phyloP scores from a whole-genome alignment of 2,329 filamentous ascomycete genomes.

The Didymella keratinophila region DNA sequence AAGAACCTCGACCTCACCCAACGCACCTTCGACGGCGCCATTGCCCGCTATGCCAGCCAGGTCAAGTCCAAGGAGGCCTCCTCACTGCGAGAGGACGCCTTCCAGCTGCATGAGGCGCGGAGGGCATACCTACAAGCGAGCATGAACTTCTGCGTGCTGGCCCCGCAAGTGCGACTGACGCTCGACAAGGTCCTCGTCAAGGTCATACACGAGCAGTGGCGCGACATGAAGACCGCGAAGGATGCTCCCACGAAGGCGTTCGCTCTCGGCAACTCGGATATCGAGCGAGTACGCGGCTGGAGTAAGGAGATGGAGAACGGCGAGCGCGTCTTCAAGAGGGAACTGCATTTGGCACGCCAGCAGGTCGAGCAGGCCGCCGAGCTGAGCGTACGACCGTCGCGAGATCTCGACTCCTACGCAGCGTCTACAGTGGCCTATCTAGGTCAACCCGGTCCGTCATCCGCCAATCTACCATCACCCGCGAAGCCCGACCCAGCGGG shows the following conservation, averaged over 20 bases:
- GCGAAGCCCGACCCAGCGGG: conserved; percentile 61
- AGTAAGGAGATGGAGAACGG: conserved; percentile 90
- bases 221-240: conserved; percentile 77
- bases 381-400: conserved; percentile 75
- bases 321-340: conserved; percentile 82
- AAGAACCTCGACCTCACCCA: conserved; percentile 80
- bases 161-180: conserved; percentile 82
- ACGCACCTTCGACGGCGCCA: conserved; percentile 80
- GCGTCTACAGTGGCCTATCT: conserved; percentile 89
- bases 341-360: conserved; percentile 79
- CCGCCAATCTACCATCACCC: conserved; percentile 55
- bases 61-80: conserved; percentile 95
- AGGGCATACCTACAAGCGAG: conserved; percentile 90
- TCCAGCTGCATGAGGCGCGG: conserved; percentile 90
- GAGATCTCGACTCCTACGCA: conserved; percentile 92
- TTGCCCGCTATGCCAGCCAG: conserved; percentile 83
- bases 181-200: conserved; percentile 87
- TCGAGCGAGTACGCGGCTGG: conserved; percentile 93
- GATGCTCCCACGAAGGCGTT: conserved; percentile 70
- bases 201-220: conserved; percentile 86
- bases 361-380: conserved; percentile 83
- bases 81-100: conserved; percentile 90
- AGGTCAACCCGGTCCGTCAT: conserved; percentile 68
- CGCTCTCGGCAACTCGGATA: conserved; percentile 75
- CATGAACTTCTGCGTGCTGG: conserved; percentile 90